Evolutionary conservation across 2,329 filamentous ascomycete genomes (phyloP).

Genomic region (Neofusicoccum laricinum): DNA sequence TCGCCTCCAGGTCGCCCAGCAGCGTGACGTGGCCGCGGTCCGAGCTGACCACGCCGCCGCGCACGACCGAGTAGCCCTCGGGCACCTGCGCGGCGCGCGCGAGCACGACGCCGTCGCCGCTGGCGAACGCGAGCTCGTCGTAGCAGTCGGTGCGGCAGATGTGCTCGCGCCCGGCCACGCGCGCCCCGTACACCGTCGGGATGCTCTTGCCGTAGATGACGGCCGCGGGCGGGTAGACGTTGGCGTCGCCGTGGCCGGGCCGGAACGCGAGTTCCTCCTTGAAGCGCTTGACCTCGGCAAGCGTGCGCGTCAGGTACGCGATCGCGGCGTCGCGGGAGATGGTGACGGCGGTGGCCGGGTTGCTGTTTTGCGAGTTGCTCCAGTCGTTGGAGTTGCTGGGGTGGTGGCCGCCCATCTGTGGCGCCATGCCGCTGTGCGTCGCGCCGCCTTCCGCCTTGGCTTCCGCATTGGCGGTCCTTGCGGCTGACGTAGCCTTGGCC

Average conservation of each 20-base stretch:
- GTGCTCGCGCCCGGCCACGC: constrained; percentile 67
- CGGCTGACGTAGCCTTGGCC: constrained; percentile 18
- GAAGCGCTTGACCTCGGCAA: constrained; percentile 70
- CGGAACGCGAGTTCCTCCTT: constrained; percentile 69
- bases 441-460: constrained; percentile 27
- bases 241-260: constrained; percentile 58
- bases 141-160: constrained; percentile 78
- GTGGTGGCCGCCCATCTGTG: constrained; percentile 43
- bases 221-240: constrained; percentile 76
- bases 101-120: constrained; percentile 85
- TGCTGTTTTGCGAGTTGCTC: constrained; percentile 15
- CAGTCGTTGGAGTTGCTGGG: not conserved
- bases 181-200: constrained; percentile 79
- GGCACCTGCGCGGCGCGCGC: constrained; percentile 84
- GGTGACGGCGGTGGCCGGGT: constrained; percentile 43
- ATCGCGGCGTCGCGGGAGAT: constrained; percentile 55
- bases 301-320: constrained; percentile 71
- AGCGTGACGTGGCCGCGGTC: constrained; percentile 86
- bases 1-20: constrained; percentile 77
- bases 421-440: constrained; percentile 39
- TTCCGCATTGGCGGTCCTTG: constrained; percentile 23
- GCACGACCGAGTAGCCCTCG: constrained; percentile 70
- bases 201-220: constrained; percentile 84
- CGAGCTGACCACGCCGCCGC: constrained; percentile 71
- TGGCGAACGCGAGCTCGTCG: constrained; percentile 81